A percentile compares a stretch with the other conserved stretches of the same genome.
phyloP scores from a whole-genome alignment of 345 rosid genomes.

The Diplotaxis tenuifolia region DNA sequence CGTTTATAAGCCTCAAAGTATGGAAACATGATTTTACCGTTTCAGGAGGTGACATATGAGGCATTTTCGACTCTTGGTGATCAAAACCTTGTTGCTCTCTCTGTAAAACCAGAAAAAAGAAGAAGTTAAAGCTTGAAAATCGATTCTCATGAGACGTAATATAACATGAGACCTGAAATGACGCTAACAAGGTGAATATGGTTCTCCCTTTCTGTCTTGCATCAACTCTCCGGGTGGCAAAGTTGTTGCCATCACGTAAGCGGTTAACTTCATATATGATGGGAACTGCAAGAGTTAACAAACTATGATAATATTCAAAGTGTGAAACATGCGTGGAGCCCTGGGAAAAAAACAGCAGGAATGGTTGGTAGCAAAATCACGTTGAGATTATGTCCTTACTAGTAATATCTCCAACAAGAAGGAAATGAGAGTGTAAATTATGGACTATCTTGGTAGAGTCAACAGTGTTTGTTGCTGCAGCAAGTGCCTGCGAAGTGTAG shows the following conservation, averaged over 20 bases:
- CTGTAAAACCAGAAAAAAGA: constrained; percentile 35
- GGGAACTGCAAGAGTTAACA: constrained; percentile 57
- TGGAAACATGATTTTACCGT: constrained; percentile 43
- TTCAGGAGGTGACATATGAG: constrained; percentile 70
- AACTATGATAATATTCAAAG: neutral
- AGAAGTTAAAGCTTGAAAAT: neutral
- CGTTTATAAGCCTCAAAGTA: constrained; percentile 3
- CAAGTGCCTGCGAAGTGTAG: constrained; percentile 66
- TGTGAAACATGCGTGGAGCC: neutral
- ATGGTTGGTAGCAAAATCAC: neutral
- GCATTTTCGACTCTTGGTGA: constrained; percentile 69
- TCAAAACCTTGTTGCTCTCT: constrained; percentile 60
- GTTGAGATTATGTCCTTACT: constrained; percentile 47
- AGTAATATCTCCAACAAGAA: constrained; percentile 74
- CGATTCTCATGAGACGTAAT: neutral
- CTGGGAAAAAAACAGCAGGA: neutral
- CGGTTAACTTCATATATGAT: constrained; percentile 67
- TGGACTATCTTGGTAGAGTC: constrained; percentile 72
- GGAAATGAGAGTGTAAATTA: constrained; percentile 83
- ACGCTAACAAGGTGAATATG: constrained; percentile 71
- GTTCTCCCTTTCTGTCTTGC: constrained; percentile 81
- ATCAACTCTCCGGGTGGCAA: constrained; percentile 80
- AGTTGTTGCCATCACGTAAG: constrained; percentile 78
- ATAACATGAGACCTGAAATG: constrained; percentile 66
- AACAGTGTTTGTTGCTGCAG: constrained; percentile 90